These are phyloP conservation scores for Daldinia caldariorum DNA, from an alignment of 495 filamentous ascomycete genomes.

Conservation along the genomic window DNA sequence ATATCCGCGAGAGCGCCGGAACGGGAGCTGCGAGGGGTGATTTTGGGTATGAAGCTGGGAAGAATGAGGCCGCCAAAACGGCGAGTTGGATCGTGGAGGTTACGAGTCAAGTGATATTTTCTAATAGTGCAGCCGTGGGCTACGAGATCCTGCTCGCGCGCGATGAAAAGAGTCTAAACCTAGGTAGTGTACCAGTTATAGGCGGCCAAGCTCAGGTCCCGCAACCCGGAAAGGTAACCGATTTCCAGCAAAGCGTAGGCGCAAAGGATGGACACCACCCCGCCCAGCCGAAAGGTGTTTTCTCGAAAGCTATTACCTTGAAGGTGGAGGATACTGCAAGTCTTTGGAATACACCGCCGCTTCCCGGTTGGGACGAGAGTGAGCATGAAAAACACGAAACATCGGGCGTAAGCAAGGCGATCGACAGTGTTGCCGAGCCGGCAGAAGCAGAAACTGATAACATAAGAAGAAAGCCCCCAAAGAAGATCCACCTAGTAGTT, in stretches of 20 bases:
- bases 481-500: constrained; percentile 89
- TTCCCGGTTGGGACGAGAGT: constrained; percentile 70
- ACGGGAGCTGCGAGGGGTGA: constrained; percentile 48
- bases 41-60: constrained; percentile 47
- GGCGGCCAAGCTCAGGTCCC: constrained; percentile 55
- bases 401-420: constrained; percentile 41
- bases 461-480: constrained; percentile 51
- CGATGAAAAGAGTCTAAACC: constrained; percentile 80
- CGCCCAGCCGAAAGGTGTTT: constrained; percentile 75
- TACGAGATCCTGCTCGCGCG: constrained; percentile 88
- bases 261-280: constrained; percentile 59
- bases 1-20: constrained; percentile 66
- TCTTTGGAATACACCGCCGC: constrained; percentile 88
- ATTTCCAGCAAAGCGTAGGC: constrained; percentile 67
- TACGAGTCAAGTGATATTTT: constrained; percentile 91
- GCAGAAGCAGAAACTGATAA: constrained; percentile 22
- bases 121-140: constrained; percentile 83
- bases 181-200: constrained; percentile 64
- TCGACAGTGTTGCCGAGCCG: constrained; percentile 22
- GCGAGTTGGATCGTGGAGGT: constrained; percentile 93
- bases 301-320: constrained; percentile 76
- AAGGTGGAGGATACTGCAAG: constrained; percentile 86
- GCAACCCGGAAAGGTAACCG: constrained; percentile 74
- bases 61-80: constrained; percentile 56
- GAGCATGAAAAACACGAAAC: constrained; percentile 33